These are phyloP conservation scores for Phaffia rhodozyma DNA, from an alignment of 1,284 basidiomycete genomes.

Conservation along the genomic window DNA sequence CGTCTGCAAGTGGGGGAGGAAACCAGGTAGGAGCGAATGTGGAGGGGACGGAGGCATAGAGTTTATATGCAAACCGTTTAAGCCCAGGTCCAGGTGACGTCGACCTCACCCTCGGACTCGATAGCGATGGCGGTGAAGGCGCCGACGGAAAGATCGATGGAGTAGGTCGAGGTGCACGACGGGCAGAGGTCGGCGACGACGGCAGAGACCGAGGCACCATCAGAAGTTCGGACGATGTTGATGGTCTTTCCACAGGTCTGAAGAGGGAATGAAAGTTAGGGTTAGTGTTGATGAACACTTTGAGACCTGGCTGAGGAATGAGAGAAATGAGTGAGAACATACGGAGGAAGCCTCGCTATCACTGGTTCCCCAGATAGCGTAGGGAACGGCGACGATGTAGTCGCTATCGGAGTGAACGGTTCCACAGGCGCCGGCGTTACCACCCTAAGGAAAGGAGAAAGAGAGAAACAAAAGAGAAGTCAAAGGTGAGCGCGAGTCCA, in stretches of 20 bases:
- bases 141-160: slow-evolving; percentile 8
- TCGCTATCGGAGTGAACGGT: slow-evolving; percentile 51
- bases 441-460: slow-evolving; percentile 41
- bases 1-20: too few relatives aligned
- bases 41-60: slow-evolving; percentile 6
- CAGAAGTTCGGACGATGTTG: slow-evolving; percentile 47
- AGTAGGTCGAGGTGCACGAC: slow-evolving; percentile 48
- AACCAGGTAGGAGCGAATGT: too few relatives aligned
- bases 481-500: background rate
- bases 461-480: background rate
- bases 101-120: slow-evolving; percentile 4
- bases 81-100: slow-evolving; percentile 11
- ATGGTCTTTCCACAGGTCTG: slow-evolving; percentile 53
- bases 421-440: slow-evolving; percentile 59
- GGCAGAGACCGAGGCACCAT: slow-evolving; percentile 49
- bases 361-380: slow-evolving; percentile 2
- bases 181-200: slow-evolving; percentile 71
- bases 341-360: background rate
- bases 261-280: slow-evolving; percentile 19
- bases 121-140: slow-evolving; percentile 6
- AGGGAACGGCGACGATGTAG: slow-evolving; percentile 52
- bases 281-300: slow-evolving; percentile 25
- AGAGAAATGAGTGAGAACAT: too few relatives aligned
- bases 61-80: slow-evolving; percentile 14
- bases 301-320: background rate